phyloP scores from a whole-genome alignment of 352 stramenopile genomes.

The Thalassiosira gravida region DNA sequence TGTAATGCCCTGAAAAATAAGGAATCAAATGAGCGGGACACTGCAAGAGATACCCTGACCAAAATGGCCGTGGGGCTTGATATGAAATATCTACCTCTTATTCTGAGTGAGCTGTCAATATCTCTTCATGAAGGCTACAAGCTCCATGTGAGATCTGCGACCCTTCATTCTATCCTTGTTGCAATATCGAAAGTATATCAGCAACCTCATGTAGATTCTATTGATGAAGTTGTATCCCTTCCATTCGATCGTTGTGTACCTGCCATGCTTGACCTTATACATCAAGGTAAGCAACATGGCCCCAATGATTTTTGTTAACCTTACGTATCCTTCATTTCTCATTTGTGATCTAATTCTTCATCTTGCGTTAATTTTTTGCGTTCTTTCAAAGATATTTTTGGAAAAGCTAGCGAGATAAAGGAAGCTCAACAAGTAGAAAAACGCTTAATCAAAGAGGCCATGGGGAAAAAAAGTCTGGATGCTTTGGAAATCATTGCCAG shows the following conservation, averaged over 20 bases:
- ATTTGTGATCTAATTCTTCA: too few relatives aligned
- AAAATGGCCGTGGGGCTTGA: conserved; percentile 93
- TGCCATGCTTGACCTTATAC: conserved; percentile 84
- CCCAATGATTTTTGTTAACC: conserved; percentile 5
- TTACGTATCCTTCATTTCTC: too few relatives aligned
- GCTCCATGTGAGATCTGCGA: conserved; percentile 87
- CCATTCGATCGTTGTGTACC: conserved; percentile 78
- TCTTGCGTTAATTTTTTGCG: too few relatives aligned
- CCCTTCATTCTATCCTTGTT: conserved; percentile 87
- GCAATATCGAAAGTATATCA: conserved; percentile 72
- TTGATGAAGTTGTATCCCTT: conserved; percentile 21
- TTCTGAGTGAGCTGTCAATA: conserved; percentile 79
- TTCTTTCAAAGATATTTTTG: conserved; percentile 79
- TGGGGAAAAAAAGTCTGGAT: conserved; percentile 82
- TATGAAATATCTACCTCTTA: conserved; percentile 81
- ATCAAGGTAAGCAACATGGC: conserved; percentile 55
- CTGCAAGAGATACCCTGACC: conserved; percentile 91
- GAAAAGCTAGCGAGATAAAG: conserved; percentile 81
- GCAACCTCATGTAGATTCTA: conserved; percentile 14
- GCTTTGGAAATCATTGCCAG: conserved; percentile 82
- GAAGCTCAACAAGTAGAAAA: conserved; percentile 77
- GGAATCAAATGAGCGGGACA: conserved; percentile 91
- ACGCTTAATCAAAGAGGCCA: conserved; percentile 84
- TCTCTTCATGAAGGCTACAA: conserved; percentile 88
- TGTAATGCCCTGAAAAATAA: conserved; percentile 88